Base-by-base conservation (phyloP, 495 filamentous ascomycete species). In the Daldinia decipiens region DNA sequence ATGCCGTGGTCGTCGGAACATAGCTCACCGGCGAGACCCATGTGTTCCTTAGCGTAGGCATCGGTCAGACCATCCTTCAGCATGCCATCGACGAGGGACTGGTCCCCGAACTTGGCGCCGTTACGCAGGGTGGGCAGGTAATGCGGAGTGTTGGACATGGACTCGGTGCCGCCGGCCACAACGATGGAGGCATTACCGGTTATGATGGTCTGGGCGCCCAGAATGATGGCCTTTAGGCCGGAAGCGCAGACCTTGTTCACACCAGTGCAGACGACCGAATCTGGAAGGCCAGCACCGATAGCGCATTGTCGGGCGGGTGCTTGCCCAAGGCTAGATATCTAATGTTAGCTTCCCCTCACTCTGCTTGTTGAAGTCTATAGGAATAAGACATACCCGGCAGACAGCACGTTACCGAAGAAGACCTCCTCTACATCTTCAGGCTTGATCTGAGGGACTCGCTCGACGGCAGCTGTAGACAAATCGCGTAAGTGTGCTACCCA, bases 221-320 rank as follows among this genome's bases (percentile, higher is more conserved):
- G 87, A 70, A 97, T 95, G 80, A 98, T 90, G 66, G 95, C 93
- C 83, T 99, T 99, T 75, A 97, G 76, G 45, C 89, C 88, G 52
- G 93, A 97, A 62, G 95, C 95, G 86, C 95, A 99, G 74, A 99
- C 95, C 83, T 99, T 99, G 90, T 98, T 99, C 64, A 99, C 87
- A 31, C 94, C 97, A 45, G 96, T 98, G 82, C 90, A 92, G 74
- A 97, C 88, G 57, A 90, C 92, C 13, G 86, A 84, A 17, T 95
- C 83, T 2, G 86, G 79, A 61, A 99, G 90, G 55, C 95, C 95
- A 70, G 93, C 95, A 72, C 87, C 85, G 75, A 99, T 85, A 61
- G 94, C 93, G 79, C 92, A 96, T 83, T 99, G 95, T 55, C 96
- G 90, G 59, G 96, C 94, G 59, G 95, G 95, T 78, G 96, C 97